phyloP scores from a whole-genome alignment of 2,329 filamentous ascomycete species.

The Mariannaea sp. region DNA sequence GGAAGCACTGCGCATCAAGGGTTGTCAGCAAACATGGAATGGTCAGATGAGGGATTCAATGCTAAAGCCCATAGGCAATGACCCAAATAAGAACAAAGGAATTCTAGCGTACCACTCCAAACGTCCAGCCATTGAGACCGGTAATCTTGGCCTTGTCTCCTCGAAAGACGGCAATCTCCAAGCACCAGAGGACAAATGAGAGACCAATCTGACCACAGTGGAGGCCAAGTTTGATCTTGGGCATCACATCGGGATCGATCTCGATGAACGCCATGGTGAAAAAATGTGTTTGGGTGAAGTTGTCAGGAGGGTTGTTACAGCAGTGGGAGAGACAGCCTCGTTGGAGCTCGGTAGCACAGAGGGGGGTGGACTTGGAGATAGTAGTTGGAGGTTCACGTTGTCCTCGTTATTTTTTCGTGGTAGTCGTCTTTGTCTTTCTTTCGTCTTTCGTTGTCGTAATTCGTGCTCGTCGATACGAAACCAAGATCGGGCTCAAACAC shows the following conservation, averaged over 20 bases:
- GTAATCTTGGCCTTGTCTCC: constrained; percentile 54
- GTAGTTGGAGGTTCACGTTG: too few species aligned
- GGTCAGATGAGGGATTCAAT: background rate
- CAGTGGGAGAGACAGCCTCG: background rate
- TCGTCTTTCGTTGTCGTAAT: background rate
- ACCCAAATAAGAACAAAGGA: background rate
- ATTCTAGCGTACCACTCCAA: constrained; percentile 59
- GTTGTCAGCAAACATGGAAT: too few species aligned
- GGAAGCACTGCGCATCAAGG: constrained; percentile 70
- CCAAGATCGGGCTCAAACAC: background rate
- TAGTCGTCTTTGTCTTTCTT: background rate
- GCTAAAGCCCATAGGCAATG: too few species aligned
- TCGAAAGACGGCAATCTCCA: constrained; percentile 65
- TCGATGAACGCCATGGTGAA: constrained; percentile 54
- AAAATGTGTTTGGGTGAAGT: background rate
- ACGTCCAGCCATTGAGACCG: constrained; percentile 66
- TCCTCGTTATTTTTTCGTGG: too few species aligned
- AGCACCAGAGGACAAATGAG: constrained; percentile 60
- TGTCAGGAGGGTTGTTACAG: background rate
- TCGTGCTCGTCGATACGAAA: constrained; percentile 6
- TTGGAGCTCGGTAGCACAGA: too few species aligned
- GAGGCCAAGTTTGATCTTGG: constrained; percentile 60
- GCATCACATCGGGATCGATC: constrained; percentile 59
- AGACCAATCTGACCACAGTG: constrained; percentile 61
- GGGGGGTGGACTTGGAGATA: too few species aligned